Evolutionary conservation across 1,284 basidiomycete species (phyloP).

Genomic region (Exobasidium rhododendri): DNA sequence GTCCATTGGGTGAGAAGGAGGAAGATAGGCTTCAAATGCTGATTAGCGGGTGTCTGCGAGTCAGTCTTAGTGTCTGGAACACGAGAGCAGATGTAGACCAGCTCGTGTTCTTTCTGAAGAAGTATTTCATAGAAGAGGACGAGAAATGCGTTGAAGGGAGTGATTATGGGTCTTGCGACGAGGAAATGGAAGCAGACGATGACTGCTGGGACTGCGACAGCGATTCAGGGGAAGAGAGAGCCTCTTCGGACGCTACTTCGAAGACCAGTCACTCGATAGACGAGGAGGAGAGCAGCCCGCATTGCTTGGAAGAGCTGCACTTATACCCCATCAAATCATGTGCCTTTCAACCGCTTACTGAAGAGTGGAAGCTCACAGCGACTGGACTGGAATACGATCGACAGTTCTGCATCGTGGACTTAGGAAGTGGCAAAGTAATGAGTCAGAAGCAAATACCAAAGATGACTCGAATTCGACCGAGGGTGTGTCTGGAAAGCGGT

Average conservation of each 20-base stretch:
- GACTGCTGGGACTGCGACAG: neutral
- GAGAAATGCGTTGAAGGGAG: constrained; percentile 21
- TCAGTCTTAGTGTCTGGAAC: constrained; percentile 33
- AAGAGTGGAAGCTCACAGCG: constrained; percentile 26
- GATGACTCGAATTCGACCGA: constrained; percentile 37
- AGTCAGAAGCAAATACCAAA: constrained; percentile 32
- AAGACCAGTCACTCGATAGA: constrained; percentile 2
- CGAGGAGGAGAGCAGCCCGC: neutral
- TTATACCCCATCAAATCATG: constrained; percentile 43
- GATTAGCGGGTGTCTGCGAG: constrained; percentile 24
- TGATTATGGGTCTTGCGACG: constrained; percentile 22
- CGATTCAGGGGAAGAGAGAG: neutral
- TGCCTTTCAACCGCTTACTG: constrained; percentile 25
- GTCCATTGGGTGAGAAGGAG: neutral
- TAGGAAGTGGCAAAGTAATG: constrained; percentile 29
- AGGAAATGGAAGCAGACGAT: constrained; percentile 19
- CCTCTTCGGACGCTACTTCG: neutral
- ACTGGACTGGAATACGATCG: constrained; percentile 34
- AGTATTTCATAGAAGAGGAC: constrained; percentile 22
- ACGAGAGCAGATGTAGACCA: constrained; percentile 30
- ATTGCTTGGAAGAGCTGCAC: neutral
- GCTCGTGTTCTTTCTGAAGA: constrained; percentile 26
- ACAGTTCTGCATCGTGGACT: constrained; percentile 35
- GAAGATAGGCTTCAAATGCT: constrained; percentile 1
- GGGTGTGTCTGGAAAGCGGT: constrained; percentile 18